These are phyloP conservation scores for Phytophthora colocasiae DNA, from an alignment of 352 stramenopile genomes.

Conservation along the genomic window DNA sequence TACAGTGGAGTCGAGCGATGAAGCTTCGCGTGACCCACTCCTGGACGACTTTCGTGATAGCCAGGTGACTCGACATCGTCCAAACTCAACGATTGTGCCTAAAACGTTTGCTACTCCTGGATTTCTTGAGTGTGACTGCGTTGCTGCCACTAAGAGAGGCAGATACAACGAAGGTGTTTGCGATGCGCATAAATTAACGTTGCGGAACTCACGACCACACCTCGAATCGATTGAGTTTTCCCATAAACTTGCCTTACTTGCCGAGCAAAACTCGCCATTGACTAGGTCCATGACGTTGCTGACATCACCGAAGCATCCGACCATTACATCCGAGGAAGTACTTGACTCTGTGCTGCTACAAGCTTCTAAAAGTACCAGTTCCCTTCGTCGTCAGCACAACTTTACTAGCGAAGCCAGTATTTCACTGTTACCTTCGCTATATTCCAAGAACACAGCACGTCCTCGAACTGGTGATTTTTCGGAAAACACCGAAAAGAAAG, in stretches of 20 bases:
- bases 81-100: background rate
- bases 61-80: background rate
- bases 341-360: conserved; percentile 41
- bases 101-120: conserved; percentile 37
- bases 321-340: conserved; percentile 6
- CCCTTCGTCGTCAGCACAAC: conserved; percentile 38
- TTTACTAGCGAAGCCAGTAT: conserved; percentile 33
- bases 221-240: conserved; percentile 41
- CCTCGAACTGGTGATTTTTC: background rate
- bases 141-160: conserved; percentile 51
- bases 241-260: conserved; percentile 24
- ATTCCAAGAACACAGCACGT: conserved; percentile 11
- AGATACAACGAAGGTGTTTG: conserved; percentile 58
- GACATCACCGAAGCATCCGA: background rate
- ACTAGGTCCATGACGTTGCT: conserved; percentile 24
- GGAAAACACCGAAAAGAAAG: conserved; percentile 22
- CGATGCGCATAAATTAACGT: conserved; percentile 65
- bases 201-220: conserved; percentile 60
- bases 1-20: background rate
- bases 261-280: conserved; percentile 14
- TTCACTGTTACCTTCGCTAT: conserved; percentile 30
- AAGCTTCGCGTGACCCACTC: conserved; percentile 15
- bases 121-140: conserved; percentile 53
- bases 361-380: conserved; percentile 43
- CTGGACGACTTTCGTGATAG: conserved; percentile 32